These are phyloP conservation scores for Stromatinia cepivora DNA, from an alignment of 2,329 filamentous ascomycete species.

Conservation along the genomic window DNA sequence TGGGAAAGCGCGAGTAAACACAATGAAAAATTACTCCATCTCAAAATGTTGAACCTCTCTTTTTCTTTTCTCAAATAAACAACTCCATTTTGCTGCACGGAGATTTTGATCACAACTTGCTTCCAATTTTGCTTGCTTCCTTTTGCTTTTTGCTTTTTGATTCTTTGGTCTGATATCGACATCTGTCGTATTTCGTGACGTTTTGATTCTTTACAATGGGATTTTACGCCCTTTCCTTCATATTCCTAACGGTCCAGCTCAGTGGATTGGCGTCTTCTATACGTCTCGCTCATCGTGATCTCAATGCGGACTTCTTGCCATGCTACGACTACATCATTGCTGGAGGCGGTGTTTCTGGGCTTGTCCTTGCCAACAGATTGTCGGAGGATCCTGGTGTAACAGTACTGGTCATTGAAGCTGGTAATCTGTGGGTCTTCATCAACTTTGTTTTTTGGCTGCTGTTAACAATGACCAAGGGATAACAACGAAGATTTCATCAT, in stretches of 20 bases:
- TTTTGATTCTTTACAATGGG: slow-evolving; percentile 14
- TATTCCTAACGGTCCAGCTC: slow-evolving; percentile 3
- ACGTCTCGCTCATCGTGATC: slow-evolving; percentile 29
- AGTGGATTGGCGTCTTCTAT: slow-evolving; percentile 22
- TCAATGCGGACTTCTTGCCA: slow-evolving; percentile 31
- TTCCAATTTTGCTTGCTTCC: slow-evolving; percentile 20
- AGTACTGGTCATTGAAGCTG: slow-evolving; percentile 36
- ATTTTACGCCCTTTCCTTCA: slow-evolving; percentile 8
- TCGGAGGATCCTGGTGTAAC: slow-evolving; percentile 42
- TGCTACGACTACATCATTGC: slow-evolving; percentile 47
- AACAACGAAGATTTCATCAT: slow-evolving; percentile 34
- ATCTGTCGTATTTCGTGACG: slow-evolving; percentile 17
- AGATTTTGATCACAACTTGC: slow-evolving; percentile 23
- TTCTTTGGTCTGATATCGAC: slow-evolving; percentile 3
- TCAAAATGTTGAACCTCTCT: neutral
- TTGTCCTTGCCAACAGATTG: slow-evolving; percentile 48
- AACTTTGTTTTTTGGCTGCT: neutral
- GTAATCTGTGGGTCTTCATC: slow-evolving; percentile 28
- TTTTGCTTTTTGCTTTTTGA: slow-evolving; percentile 11
- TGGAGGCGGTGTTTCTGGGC: slow-evolving; percentile 50
- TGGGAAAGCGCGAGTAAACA: slow-evolving; percentile 9
- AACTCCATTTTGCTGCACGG: slow-evolving; percentile 9
- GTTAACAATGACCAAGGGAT: slow-evolving; percentile 29
- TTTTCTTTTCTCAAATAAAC: neutral
- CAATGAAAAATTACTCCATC: neutral